Conservation (phyloP, 495 filamentous ascomycete genomes). For the Pyrenula massariospora region DNA sequence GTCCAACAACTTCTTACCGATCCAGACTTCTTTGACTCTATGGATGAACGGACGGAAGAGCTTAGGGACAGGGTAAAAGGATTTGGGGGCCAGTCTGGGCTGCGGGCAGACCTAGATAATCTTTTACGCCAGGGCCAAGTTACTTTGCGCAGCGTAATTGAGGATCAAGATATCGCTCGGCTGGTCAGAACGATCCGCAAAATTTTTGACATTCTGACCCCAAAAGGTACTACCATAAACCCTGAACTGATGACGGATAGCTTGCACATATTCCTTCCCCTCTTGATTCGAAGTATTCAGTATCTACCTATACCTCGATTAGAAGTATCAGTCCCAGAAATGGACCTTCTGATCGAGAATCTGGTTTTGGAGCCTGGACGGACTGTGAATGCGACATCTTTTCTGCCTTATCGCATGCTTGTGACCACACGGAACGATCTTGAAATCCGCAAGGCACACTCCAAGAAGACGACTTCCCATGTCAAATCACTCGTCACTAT, state of each 20-base stretch:
- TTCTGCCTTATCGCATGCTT: slow-evolving; percentile 74
- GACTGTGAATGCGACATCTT: slow-evolving; percentile 76
- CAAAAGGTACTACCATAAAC: slow-evolving; percentile 43
- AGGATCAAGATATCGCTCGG: slow-evolving; percentile 58
- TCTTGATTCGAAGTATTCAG: slow-evolving; percentile 63
- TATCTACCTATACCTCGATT: slow-evolving; percentile 81
- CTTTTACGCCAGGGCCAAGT: slow-evolving; percentile 56
- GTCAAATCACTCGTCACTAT: slow-evolving; percentile 61
- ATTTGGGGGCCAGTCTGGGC: slow-evolving; percentile 47
- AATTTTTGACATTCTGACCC: slow-evolving; percentile 56
- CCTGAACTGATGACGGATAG: slow-evolving; percentile 61
- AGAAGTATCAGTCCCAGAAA: slow-evolving; percentile 68
- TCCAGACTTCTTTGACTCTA: slow-evolving; percentile 68
- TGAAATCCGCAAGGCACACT: slow-evolving; percentile 69
- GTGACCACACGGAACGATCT: slow-evolving; percentile 77
- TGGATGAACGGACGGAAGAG: slow-evolving; percentile 56
- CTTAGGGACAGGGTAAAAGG: slow-evolving; percentile 56
- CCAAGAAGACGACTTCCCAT: slow-evolving; percentile 50
- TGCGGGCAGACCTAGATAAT: slow-evolving; percentile 63
- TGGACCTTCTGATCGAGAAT: slow-evolving; percentile 83
- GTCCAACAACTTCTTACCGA: slow-evolving; percentile 78
- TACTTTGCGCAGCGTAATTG: slow-evolving; percentile 53
- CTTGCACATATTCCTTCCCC: slow-evolving; percentile 67
- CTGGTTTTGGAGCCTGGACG: slow-evolving; percentile 79
- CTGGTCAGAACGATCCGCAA: slow-evolving; percentile 50